phyloP scores from a whole-genome alignment of 169 alveolate species.

The Plasmodium sp. region DNA sequence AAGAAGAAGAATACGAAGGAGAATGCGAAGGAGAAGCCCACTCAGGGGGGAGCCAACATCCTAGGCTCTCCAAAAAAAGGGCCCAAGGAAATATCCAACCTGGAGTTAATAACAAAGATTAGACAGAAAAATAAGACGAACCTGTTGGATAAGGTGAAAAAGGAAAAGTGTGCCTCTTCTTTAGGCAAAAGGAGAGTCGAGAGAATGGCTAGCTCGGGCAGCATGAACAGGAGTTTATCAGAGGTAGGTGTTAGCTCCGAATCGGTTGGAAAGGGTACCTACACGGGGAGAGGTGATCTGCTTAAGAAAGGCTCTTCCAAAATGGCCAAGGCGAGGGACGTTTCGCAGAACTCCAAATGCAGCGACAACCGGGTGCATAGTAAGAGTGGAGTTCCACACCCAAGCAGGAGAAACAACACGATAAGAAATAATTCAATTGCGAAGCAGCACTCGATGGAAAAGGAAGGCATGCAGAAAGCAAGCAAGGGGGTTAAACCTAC shows the following conservation, averaged over 20 bases:
- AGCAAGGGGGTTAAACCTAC: neutral
- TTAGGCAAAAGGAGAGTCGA: neutral
- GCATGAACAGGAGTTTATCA: neutral
- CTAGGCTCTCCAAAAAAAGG: neutral
- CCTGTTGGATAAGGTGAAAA: neutral
- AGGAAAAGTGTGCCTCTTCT: neutral
- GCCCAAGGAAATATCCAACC: neutral
- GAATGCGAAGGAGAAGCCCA: neutral
- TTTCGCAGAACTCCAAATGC: neutral
- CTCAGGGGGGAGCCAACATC: neutral
- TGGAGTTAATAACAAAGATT: constrained; percentile 19
- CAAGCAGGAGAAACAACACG: constrained; percentile 10
- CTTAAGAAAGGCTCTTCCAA: neutral
- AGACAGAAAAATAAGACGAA: neutral
- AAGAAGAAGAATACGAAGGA: neutral
- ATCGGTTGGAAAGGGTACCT: neutral
- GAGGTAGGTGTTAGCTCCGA: neutral
- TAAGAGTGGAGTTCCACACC: neutral
- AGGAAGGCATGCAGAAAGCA: neutral
- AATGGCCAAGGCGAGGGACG: neutral
- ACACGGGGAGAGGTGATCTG: neutral
- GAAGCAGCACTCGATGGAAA: neutral
- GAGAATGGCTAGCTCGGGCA: neutral
- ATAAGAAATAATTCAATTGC: neutral
- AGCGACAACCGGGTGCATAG: neutral